Conservation (phyloP, 192 early-diverging fungal genomes). For the Entomortierella beljakovae region DNA sequence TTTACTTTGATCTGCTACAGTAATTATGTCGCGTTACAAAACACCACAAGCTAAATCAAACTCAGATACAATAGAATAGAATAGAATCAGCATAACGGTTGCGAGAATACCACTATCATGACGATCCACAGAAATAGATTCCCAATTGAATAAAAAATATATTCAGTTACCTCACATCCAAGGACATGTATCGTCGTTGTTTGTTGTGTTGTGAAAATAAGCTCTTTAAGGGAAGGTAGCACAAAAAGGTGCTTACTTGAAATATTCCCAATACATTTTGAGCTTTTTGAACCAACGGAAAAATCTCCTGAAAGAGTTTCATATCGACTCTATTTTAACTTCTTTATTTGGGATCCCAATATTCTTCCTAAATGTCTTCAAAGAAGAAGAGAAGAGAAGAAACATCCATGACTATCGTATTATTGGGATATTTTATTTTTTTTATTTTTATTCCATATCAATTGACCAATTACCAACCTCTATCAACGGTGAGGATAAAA, state of each 20-base stretch:
- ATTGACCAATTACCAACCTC: neutral
- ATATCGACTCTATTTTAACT: conserved; percentile 30
- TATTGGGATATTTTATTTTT: neutral
- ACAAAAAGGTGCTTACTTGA: neutral
- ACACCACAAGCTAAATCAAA: no score
- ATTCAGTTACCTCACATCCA: no score
- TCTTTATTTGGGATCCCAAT: neutral
- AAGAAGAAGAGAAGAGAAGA: neutral
- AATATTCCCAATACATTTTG: neutral
- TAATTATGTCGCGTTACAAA: no score
- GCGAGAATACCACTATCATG: no score
- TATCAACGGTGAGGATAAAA: neutral
- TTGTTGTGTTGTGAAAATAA: no score
- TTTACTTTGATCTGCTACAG: no score
- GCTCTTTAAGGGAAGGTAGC: no score
- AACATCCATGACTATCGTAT: neutral
- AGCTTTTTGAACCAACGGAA: conserved; percentile 9
- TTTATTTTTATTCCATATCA: neutral
- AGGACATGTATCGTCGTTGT: no score
- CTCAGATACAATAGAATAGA: no score
- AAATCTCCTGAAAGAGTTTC: conserved; percentile 29
- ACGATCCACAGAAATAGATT: no score
- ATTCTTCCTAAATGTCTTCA: neutral
- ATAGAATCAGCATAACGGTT: no score
- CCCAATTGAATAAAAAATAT: no score